Evolutionary conservation across 2,329 filamentous ascomycete genomes (phyloP).

Genomic region (Colletotrichum plurivorum): DNA sequence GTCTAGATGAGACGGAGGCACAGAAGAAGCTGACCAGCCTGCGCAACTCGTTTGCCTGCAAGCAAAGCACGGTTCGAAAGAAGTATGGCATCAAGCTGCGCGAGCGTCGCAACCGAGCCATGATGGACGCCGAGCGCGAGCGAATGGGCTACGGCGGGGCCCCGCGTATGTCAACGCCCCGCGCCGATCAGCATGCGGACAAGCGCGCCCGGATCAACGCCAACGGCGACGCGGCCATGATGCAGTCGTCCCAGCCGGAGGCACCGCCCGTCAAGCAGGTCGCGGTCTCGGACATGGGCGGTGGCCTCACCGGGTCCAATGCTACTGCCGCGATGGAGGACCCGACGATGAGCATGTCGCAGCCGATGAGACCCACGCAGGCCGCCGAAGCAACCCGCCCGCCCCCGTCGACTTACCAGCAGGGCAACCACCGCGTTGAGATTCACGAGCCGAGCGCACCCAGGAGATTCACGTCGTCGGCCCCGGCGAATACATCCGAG

Average conservation of each 20-base stretch:
- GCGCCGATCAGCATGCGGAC: conserved; percentile 16
- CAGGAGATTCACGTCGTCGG: background rate
- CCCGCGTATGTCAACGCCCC: background rate
- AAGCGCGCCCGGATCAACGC: conserved; percentile 31
- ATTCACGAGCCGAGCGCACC: conserved; percentile 20
- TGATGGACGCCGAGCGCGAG: conserved; percentile 61
- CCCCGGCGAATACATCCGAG: background rate
- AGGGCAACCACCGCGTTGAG: conserved; percentile 14
- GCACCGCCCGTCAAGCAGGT: conserved; percentile 44
- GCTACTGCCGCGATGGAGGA: conserved; percentile 55
- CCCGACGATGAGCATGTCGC: conserved; percentile 47
- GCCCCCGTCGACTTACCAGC: conserved; percentile 18
- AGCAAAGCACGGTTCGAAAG: conserved; percentile 70
- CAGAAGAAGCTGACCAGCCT: conserved; percentile 55
- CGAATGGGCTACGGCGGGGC: conserved; percentile 47
- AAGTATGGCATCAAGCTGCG: conserved; percentile 70
- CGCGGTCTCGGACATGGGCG: conserved; percentile 51
- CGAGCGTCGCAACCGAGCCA: conserved; percentile 61
- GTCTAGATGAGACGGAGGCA: background rate
- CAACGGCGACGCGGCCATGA: conserved; percentile 11
- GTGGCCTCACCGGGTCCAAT: conserved; percentile 52
- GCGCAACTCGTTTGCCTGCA: conserved; percentile 68
- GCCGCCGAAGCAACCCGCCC: background rate
- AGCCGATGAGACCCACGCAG: background rate
- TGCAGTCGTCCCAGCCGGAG: background rate